Base-by-base conservation (phyloP, 305 asterid genomes). In the Fraxinus baroniana region DNA sequence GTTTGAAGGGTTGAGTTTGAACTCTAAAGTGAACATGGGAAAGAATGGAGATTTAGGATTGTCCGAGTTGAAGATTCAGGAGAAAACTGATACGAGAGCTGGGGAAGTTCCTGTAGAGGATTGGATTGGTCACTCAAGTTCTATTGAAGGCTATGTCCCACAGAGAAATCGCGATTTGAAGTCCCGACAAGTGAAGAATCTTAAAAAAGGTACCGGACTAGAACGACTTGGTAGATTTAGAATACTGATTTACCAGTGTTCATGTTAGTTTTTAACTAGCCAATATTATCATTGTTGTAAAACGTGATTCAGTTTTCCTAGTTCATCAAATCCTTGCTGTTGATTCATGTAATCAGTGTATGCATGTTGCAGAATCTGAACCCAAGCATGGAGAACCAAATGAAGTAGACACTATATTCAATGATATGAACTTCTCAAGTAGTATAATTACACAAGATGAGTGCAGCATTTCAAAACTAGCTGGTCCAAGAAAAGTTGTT, bases 131-230 rank as follows among this genome's bases (percentile, higher is more conserved):
- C 95, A 95, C 32, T 88, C 98, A 28, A 89, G 90, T 87, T 97
- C 98, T 28, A 92, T 95, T 86, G 99, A 95, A 77, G 99, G 98
- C 85, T 95, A 95, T 86, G 93, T 94, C 78, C 99, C 98, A 5
- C 91, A 83, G 74, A 90, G 78, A 78, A 93, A 90, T 79, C 85
- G 41, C 4, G 82, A 73, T 79, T 4, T 62, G 78, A 88, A 82
- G 75, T 46, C 88, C 28, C 81, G 39, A 70, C 85, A 46, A 55
- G 39, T 75, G 32, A 78, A 79, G 82, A 87, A 46, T 79, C 78
- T 26, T 44, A 87, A 79, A 33, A 85, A 87, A 85, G 93, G 92
- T 89, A 89, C 7, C 62, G 52, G 30, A 77, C 80, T 41, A 81
- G 85, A 87, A 80, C 79, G 73, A 36, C 72, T 74, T 76, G 86